Percentiles rank a stretch among this genome's conserved stretches.
phyloP scores from a whole-genome alignment of 2,329 filamentous ascomycete species.

The Amauroascus verrucosus region DNA sequence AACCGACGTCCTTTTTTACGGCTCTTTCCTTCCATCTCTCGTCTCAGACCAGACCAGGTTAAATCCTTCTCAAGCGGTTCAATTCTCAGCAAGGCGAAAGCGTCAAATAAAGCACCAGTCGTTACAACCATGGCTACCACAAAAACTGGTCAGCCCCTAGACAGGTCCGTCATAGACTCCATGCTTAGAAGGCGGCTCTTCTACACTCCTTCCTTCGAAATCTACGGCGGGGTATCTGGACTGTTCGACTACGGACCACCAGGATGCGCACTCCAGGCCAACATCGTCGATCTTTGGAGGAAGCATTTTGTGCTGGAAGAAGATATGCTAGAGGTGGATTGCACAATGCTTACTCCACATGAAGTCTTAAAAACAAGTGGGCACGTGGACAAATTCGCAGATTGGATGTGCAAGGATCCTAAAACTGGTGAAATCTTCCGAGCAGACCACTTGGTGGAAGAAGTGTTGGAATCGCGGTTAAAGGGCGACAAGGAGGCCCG shows the following conservation, averaged over 20 bases:
- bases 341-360: conserved; percentile 84
- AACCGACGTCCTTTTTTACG: conserved; percentile 31
- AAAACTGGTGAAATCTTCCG: conserved; percentile 95
- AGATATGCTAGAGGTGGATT: conserved; percentile 92
- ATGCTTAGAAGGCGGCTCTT: conserved; percentile 83
- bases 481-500: conserved; percentile 90
- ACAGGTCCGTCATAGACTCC: conserved; percentile 69
- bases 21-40: conserved; percentile 28
- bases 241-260: conserved; percentile 92
- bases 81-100: conserved; percentile 24
- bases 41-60: conserved; percentile 23
- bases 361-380: conserved; percentile 91
- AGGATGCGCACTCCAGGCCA: conserved; percentile 73
- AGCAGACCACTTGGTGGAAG: conserved; percentile 92
- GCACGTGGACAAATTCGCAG: conserved; percentile 95
- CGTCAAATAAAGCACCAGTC: conserved; percentile 23
- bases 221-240: conserved; percentile 72
- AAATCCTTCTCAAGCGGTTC: conserved; percentile 35
- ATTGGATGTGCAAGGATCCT: conserved; percentile 99
- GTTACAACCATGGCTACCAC: conserved; percentile 55
- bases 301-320: conserved; percentile 91
- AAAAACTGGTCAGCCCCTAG: conserved; percentile 79
- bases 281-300: conserved; percentile 79
- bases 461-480: conserved; percentile 74
- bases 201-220: conserved; percentile 92